Conservation (phyloP, 352 stramenopile genomes). For the Globisporangium spinosum region DNA sequence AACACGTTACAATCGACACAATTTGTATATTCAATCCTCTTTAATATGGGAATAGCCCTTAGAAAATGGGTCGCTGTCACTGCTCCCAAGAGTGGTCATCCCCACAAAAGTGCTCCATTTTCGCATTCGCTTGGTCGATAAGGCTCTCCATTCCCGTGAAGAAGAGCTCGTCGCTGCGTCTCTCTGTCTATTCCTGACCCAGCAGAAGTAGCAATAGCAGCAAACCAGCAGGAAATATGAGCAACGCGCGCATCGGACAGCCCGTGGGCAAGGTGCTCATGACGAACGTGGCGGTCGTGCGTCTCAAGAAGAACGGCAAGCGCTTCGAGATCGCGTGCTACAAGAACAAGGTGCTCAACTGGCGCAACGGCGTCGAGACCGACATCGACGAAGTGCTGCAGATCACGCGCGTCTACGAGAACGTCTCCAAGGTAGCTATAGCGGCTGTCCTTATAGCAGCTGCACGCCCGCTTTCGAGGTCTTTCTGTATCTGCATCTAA, state of each 20-base stretch:
- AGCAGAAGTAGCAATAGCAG: not conserved
- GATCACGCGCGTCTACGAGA: slow-evolving; percentile 96
- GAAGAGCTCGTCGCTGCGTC: not conserved
- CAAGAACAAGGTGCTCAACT: slow-evolving; percentile 99
- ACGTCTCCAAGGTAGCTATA: slow-evolving; percentile 89
- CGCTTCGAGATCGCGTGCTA: slow-evolving; percentile 99
- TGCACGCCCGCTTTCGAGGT: too few species aligned
- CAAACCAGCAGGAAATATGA: slow-evolving; percentile 29
- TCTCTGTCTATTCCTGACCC: not conserved
- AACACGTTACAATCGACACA: not conserved
- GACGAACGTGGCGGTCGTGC: slow-evolving; percentile 97
- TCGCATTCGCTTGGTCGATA: not conserved
- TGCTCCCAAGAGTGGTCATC: not conserved
- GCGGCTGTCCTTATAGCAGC: not conserved
- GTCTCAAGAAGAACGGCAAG: slow-evolving; percentile 93
- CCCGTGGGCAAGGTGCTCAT: slow-evolving; percentile 87
- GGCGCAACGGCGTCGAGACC: slow-evolving; percentile 95
- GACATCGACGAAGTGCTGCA: slow-evolving; percentile 98
- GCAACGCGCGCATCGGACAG: slow-evolving; percentile 63
- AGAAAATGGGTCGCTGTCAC: not conserved
- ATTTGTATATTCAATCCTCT: not conserved
- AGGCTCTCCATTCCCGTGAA: not conserved
- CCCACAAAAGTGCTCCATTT: not conserved
- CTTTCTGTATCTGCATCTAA: too few species aligned
- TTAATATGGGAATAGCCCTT: not conserved